Base-by-base conservation (phyloP, 2,329 filamentous ascomycete species). In the Alternaria arborescens region DNA sequence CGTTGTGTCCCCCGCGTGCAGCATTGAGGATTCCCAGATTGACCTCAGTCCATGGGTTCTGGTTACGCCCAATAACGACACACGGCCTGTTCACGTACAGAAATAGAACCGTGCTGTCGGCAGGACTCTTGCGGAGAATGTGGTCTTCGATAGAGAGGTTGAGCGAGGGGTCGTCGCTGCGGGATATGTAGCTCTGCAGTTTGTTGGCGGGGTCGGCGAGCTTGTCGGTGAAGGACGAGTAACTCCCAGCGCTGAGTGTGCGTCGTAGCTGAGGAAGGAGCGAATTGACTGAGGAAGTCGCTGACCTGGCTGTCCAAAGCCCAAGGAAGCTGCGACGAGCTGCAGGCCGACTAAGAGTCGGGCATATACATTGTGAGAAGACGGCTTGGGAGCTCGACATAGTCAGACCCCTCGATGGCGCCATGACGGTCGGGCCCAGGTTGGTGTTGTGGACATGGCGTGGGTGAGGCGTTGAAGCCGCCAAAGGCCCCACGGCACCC, bases 131-230 rank as follows among this genome's bases (percentile, higher is more conserved):
- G 71, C 92, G 88, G 8, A 98, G 87, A 30, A 99, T 88, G 77
- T 92, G 90, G 77, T 98, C 93, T 82, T 99, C 95, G 71, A 97
- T 90, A 32, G 94, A 93, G 59, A 99, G 91, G 79, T 99, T 99
- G 70, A 96, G 82, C 77, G 91, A 94, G 5, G 95, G 93, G 74
- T 96, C 87, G 52, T 80, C 82, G 56, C 88, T 91, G 57, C 70
- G 74, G 11, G 82, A 84, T 36, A 83, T 66, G 71, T 84, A 84
- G 65, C 78, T 80, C 68, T 83, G 81, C 36, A 83, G 71, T 59
- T 66, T 72, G 61, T 74, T 71, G n/a, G 67, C 58, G 6, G 73
- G 73, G 61, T 77, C 61, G 14, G 70, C 60, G 22, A 78, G 71
- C 36, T 55, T 71, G 28, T 76, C 68, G 4, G 74, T 66, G 36